phyloP scores from a whole-genome alignment of 441 rosid genomes.

The Mallotus repandus region DNA sequence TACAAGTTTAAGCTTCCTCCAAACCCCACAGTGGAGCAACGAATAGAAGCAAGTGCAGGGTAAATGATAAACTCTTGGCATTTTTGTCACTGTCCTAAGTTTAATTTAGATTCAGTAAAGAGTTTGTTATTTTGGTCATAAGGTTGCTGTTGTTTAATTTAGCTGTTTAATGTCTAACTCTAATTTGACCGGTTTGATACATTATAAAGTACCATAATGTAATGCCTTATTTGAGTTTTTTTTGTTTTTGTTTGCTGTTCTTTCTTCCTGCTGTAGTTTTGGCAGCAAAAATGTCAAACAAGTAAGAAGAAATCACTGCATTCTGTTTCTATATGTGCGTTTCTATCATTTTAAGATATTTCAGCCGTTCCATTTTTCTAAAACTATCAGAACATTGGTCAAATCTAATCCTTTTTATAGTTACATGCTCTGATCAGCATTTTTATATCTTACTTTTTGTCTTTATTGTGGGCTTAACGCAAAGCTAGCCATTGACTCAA shows the following conservation, averaged over 20 bases:
- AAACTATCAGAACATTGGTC: background rate
- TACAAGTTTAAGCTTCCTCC: slow-evolving; percentile 76
- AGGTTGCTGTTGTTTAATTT: background rate
- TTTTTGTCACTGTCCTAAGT: background rate
- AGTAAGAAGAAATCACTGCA: background rate
- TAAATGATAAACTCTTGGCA: slow-evolving; percentile 22
- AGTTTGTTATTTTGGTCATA: background rate
- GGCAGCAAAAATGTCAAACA: background rate
- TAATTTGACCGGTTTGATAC: background rate
- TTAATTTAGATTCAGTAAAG: background rate
- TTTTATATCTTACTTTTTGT: background rate
- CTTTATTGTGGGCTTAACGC: background rate
- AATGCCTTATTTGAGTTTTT: background rate
- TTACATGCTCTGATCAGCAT: background rate
- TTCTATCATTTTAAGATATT: background rate
- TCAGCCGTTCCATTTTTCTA: background rate
- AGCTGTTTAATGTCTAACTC: background rate
- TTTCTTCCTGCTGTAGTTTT: background rate
- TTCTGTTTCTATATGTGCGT: background rate
- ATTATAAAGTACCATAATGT: background rate
- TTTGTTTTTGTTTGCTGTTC: background rate
- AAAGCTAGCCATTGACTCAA: background rate
- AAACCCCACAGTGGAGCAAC: slow-evolving; percentile 58
- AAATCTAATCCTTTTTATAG: background rate
- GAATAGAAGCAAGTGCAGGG: slow-evolving; percentile 88